These are phyloP conservation scores for Leptographium wingfieldii DNA, from an alignment of 2,329 filamentous ascomycete species.

Conservation along the genomic window DNA sequence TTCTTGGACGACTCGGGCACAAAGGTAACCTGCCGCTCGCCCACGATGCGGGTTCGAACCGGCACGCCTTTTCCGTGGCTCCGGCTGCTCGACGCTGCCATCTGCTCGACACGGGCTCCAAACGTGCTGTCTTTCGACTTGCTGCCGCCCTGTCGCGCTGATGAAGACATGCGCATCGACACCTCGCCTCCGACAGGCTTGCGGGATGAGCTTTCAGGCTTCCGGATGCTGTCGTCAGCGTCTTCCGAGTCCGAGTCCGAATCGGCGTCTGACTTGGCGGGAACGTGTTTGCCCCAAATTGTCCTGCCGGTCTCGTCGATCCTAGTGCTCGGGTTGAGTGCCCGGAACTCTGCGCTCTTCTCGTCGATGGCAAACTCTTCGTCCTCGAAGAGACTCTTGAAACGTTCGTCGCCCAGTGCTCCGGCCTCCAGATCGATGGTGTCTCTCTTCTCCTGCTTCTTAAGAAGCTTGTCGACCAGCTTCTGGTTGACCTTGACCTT, in stretches of 20 bases:
- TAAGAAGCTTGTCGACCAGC: constrained; percentile 60
- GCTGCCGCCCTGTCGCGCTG: constrained; percentile 47
- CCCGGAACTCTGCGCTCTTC: constrained; percentile 70
- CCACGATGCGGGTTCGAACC: constrained; percentile 37
- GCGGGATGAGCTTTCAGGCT: constrained; percentile 15
- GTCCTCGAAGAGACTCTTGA: constrained; percentile 80
- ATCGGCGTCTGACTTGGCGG: not conserved
- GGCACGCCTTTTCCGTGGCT: constrained; percentile 25
- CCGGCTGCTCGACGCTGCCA: constrained; percentile 8
- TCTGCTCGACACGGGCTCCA: constrained; percentile 41
- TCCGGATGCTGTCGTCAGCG: constrained; percentile 19
- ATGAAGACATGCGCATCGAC: constrained; percentile 57
- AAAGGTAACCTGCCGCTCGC: constrained; percentile 61
- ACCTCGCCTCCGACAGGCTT: constrained; percentile 17
- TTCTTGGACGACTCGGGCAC: constrained; percentile 46
- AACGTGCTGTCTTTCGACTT: constrained; percentile 43
- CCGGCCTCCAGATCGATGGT: constrained; percentile 47
- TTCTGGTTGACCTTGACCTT: constrained; percentile 95
- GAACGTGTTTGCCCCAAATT: constrained; percentile 30
- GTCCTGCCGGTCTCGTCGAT: constrained; percentile 27
- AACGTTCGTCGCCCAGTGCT: constrained; percentile 73
- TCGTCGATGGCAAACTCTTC: constrained; percentile 91
- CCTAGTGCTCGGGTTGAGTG: constrained; percentile 77
- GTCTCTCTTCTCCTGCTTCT: constrained; percentile 47
- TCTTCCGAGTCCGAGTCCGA: constrained; percentile 28